Conservation (phyloP, 1,139 yeast species). For the Taiozyma sp. region DNA sequence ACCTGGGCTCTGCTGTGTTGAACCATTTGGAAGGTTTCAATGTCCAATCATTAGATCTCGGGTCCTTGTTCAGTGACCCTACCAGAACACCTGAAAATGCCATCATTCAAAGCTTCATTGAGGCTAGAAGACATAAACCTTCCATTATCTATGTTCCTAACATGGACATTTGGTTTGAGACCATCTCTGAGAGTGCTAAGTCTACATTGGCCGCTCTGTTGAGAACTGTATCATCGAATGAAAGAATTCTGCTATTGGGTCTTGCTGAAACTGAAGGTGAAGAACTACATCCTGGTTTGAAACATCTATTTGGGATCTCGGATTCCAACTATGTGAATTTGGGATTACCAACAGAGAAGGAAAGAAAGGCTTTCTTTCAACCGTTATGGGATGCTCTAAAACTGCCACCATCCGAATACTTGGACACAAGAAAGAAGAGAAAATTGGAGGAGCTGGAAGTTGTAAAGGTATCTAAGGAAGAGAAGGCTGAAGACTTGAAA, state of each 20-base stretch:
- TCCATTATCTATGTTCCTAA: slow-evolving; percentile 83
- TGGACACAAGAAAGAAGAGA: slow-evolving; percentile 34
- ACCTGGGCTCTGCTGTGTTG: slow-evolving; percentile 76
- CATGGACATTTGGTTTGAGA: slow-evolving; percentile 70
- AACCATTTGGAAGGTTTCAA: slow-evolving; percentile 88
- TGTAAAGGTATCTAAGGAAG: slow-evolving; percentile 11
- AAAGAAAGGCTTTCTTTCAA: slow-evolving; percentile 52
- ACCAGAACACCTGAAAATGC: slow-evolving; percentile 82
- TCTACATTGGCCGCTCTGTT: slow-evolving; percentile 70
- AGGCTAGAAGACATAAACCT: slow-evolving; percentile 89
- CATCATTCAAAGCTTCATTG: slow-evolving; percentile 79
- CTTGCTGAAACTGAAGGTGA: slow-evolving; percentile 46
- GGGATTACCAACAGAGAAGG: slow-evolving; percentile 37
- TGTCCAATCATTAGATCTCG: slow-evolving; percentile 81
- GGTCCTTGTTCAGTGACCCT: slow-evolving; percentile 74
- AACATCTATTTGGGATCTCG: slow-evolving; percentile 49
- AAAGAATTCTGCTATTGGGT: slow-evolving; percentile 74
- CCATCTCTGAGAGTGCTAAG: slow-evolving; percentile 64
- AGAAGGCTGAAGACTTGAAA: slow-evolving; percentile 31
- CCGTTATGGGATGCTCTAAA: slow-evolving; percentile 50
- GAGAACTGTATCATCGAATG: slow-evolving; percentile 65
- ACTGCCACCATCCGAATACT: slow-evolving; percentile 59
- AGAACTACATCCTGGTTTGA: slow-evolving; percentile 31
- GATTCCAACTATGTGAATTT: slow-evolving; percentile 45
- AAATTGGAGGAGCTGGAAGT: slow-evolving; percentile 22